Conservation (phyloP, 768 basidiomycete genomes). For the Suillus subalutaceus region DNA sequence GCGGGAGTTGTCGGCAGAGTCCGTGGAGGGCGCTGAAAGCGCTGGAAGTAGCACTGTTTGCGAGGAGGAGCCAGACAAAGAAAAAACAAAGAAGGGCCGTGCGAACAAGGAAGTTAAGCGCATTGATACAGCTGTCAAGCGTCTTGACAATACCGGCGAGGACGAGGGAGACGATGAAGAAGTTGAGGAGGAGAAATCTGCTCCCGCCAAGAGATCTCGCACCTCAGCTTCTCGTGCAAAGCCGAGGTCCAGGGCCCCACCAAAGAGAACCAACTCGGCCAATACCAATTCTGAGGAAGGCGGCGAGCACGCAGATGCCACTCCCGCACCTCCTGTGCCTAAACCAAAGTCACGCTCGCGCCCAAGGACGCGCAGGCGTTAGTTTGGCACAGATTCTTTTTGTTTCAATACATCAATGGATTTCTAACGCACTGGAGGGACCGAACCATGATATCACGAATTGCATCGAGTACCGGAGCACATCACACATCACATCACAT, state of each 20-base stretch:
- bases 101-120: background rate
- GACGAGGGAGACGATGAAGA: slow-evolving; percentile 18
- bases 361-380: slow-evolving; percentile 32
- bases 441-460: slow-evolving; percentile 12
- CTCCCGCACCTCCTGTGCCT: slow-evolving; percentile 22
- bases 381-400: slow-evolving; percentile 16
- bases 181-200: slow-evolving; percentile 18
- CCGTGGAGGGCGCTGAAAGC: slow-evolving; percentile 29
- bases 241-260: slow-evolving; percentile 19
- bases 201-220: slow-evolving; percentile 24
- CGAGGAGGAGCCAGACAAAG: slow-evolving; percentile 29
- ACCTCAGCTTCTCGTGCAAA: slow-evolving; percentile 26
- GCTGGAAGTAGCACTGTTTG: slow-evolving; percentile 38
- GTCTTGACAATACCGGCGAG: slow-evolving; percentile 15
- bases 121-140: background rate
- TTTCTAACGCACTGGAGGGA: background rate
- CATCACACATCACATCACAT: slow-evolving; percentile 22
- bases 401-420: slow-evolving; percentile 9
- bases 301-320: slow-evolving; percentile 18
- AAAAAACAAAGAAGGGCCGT: slow-evolving; percentile 22
- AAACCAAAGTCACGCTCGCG: slow-evolving; percentile 36
- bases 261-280: slow-evolving; percentile 10
- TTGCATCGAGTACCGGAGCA: slow-evolving; percentile 18
- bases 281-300: slow-evolving; percentile 19
- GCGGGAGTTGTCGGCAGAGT: slow-evolving; percentile 29